Percentiles rank a stretch among this genome's conserved stretches.
These are phyloP conservation scores for Limonomyces culmigenus DNA, from an alignment of 1,284 basidiomycete genomes.

Conservation along the genomic window DNA sequence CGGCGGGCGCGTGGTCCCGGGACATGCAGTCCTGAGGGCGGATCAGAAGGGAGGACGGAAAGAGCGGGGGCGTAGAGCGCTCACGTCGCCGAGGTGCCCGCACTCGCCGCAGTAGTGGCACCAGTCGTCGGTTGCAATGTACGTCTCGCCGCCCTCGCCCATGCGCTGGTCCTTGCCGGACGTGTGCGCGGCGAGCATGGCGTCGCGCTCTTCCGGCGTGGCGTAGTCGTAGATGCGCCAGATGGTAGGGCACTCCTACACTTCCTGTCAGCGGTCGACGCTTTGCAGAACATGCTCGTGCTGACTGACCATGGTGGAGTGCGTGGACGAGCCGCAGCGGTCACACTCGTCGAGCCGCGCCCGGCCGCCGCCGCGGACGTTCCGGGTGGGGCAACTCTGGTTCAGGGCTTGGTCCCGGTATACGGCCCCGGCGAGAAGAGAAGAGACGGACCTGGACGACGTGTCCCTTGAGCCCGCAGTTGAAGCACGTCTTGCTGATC, in stretches of 20 bases:
- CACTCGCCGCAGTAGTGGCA: conserved; percentile 77
- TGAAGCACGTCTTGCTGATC: conserved; percentile 71
- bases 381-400: conserved; percentile 65
- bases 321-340: conserved; percentile 55
- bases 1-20: conserved; percentile 31
- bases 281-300: neutral
- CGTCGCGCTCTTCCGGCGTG: conserved; percentile 31
- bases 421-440: neutral
- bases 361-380: conserved; percentile 14
- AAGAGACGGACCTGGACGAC: conserved; percentile 40
- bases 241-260: conserved; percentile 69
- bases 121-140: conserved; percentile 57
- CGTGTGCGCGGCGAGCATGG: conserved; percentile 30
- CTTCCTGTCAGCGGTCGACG: neutral
- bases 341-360: conserved; percentile 40
- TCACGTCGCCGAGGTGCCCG: conserved; percentile 80
- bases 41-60: too few species aligned
- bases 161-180: conserved; percentile 28
- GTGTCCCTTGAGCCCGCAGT: conserved; percentile 79
- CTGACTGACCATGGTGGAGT: conserved; percentile 48
- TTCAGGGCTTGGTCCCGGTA: too few species aligned
- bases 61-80: conserved; percentile 17
- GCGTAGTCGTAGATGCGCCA: conserved; percentile 83
- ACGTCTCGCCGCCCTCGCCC: conserved; percentile 65
- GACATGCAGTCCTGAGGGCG: too few species aligned